These are phyloP conservation scores for Oryza australiensis DNA, from an alignment of 176 grass and related monocot species.

Conservation along the genomic window DNA sequence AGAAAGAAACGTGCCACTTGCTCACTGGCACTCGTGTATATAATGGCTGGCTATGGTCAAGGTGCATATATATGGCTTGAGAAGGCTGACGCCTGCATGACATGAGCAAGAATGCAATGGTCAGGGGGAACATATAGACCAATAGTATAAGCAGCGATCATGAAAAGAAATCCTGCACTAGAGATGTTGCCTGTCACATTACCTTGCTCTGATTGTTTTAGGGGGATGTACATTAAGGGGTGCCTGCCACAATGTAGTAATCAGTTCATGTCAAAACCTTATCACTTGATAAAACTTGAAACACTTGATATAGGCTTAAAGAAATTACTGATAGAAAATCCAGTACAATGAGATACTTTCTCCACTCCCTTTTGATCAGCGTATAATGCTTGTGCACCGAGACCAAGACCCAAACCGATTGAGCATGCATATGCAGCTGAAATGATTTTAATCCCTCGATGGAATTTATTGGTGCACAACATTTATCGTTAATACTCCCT, in stretches of 20 bases:
- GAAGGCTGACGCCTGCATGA: constrained; percentile 52
- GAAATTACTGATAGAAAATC: background rate
- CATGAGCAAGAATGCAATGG: constrained; percentile 27
- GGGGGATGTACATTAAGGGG: background rate
- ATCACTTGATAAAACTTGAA: background rate
- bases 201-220: constrained; percentile 10
- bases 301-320: background rate
- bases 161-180: background rate
- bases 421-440: too few species aligned
- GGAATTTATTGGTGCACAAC: too few species aligned
- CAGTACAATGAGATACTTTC: background rate
- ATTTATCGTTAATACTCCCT: too few species aligned
- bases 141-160: background rate
- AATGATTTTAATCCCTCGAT: too few species aligned
- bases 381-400: too few species aligned
- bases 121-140: constrained; percentile 10
- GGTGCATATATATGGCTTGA: constrained; percentile 16
- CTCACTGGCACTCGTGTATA: constrained; percentile 6
- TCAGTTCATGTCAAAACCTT: background rate
- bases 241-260: background rate
- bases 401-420: too few species aligned
- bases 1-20: constrained; percentile 28
- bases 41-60: constrained; percentile 11
- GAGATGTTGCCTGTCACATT: background rate
- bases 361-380: too few species aligned